These are phyloP conservation scores for Hevea brasiliensis DNA, from an alignment of 345 rosid genomes.

Conservation along the genomic window DNA sequence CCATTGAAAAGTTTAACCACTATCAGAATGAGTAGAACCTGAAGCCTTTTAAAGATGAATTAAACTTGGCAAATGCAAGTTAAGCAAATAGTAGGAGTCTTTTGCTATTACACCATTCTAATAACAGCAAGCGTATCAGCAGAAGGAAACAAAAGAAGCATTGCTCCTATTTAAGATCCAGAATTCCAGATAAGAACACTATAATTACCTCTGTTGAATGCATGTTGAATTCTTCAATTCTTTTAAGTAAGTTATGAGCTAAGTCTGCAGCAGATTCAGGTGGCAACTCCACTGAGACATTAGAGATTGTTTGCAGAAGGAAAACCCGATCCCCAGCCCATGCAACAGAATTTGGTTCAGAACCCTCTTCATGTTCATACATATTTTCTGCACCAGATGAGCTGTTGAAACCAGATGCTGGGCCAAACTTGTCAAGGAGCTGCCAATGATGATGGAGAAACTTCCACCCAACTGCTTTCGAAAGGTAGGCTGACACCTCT, in stretches of 20 bases:
- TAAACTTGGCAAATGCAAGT: neutral
- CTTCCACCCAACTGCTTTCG: slow-evolving; percentile 83
- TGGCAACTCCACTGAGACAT: slow-evolving; percentile 83
- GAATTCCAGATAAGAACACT: neutral
- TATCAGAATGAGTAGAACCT: neutral
- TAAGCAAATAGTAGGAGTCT: neutral
- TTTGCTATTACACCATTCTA: neutral
- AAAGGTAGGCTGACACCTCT: slow-evolving; percentile 70
- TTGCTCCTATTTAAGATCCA: neutral
- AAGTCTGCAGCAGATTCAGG: slow-evolving; percentile 84
- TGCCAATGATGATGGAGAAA: slow-evolving; percentile 92
- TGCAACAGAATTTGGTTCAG: slow-evolving; percentile 53
- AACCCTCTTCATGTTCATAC: slow-evolving; percentile 39
- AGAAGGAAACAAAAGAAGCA: neutral
- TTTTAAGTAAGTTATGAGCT: slow-evolving; percentile 74
- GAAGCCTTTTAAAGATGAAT: neutral
- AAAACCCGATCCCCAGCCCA: slow-evolving; percentile 93
- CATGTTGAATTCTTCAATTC: slow-evolving; percentile 76
- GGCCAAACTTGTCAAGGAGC: slow-evolving; percentile 67
- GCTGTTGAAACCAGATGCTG: slow-evolving; percentile 35
- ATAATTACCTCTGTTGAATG: slow-evolving; percentile 81
- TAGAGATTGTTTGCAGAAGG: slow-evolving; percentile 86
- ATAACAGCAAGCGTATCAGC: neutral
- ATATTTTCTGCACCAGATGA: slow-evolving; percentile 30
- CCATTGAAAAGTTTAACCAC: neutral